Evolutionary conservation across 1,284 basidiomycete genomes (phyloP), one percentile per base, ranked within the genome.

Genomic region (Stygiomarasmius scandens): DNA sequence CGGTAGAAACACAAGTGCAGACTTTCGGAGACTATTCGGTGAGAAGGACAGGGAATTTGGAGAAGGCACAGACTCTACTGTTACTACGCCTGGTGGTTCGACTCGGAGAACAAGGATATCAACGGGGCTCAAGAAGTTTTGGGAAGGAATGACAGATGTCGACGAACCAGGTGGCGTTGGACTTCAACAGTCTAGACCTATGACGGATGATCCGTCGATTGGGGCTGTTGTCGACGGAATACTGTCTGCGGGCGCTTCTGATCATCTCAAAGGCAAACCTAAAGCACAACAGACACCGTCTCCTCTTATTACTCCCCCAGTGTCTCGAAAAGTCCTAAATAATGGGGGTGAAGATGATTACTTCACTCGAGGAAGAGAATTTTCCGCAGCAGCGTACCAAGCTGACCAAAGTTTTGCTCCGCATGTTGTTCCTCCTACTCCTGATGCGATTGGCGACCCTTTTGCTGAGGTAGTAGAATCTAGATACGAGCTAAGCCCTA

Each of bases 91-190:
- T 23, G 56, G 54, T 9, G 60, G 52, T 19, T 56, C 54, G 5
- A 61, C 43, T 6, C 54, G 58, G 34, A 58, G 52, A 20, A 52
- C 58, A 24, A 49, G 54, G 20, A 56, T 58, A 58, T 57, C 54
- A 2, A 62, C 69, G 4, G 71, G 74, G 24, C 68, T 89, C 32
- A 80, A 80, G 48, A 85, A 83, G 56, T 91, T 91, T 61, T 91
- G 89, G 89, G 78, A 86, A 61, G 89, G 87, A 16, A 82, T 79
- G 4, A 77, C 77, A 61, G 79, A 83, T 58, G 73, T 83, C 1
- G 74, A 71, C 29, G 67, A 77, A 43, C 54, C 54, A 23, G 27
- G 52, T 8, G 16, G 38, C n/a, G n/a, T n/a, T n/a, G n/a, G 24
- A 22, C n/a, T 12, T 54, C 52, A 32, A 11, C 20, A 8, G 4